Percentiles rank a stretch among this genome's conserved stretches.
These are phyloP conservation scores for Arthrinium puccinioides DNA, from an alignment of 2,329 filamentous ascomycete genomes.

Conservation along the genomic window DNA sequence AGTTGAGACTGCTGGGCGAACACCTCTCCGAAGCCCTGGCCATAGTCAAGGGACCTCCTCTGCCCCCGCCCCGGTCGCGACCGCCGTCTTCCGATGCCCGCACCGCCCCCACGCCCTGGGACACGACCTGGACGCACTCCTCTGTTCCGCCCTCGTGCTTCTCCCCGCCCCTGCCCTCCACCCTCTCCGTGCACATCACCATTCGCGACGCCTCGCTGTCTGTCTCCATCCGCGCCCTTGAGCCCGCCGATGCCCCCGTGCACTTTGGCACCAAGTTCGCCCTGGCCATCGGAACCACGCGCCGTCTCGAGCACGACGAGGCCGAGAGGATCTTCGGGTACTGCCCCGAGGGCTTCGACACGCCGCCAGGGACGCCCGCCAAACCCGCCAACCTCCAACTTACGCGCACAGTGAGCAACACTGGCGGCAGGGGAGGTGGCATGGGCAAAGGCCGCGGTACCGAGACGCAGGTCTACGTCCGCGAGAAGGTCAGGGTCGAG, in stretches of 20 bases:
- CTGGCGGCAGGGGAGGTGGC: slow-evolving; percentile 5
- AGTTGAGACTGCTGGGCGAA: slow-evolving; percentile 48
- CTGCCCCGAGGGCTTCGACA: slow-evolving; percentile 23
- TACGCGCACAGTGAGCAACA: slow-evolving; percentile 4
- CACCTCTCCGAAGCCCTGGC: slow-evolving; percentile 43
- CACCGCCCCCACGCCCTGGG: slow-evolving; percentile 7
- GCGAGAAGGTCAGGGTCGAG: slow-evolving; percentile 84
- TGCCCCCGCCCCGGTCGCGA: slow-evolving; percentile 14
- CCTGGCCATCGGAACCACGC: slow-evolving; percentile 58
- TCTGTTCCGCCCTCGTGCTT: slow-evolving; percentile 22
- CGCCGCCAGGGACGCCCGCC: slow-evolving; percentile 10
- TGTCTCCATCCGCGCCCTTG: slow-evolving; percentile 62
- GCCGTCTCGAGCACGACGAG: slow-evolving; percentile 69
- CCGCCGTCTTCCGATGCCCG: neutral
- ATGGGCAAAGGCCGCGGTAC: slow-evolving; percentile 5
- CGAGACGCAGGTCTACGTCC: slow-evolving; percentile 66
- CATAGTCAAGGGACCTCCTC: slow-evolving; percentile 50
- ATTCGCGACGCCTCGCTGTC: slow-evolving; percentile 66
- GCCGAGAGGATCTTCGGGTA: slow-evolving; percentile 69
- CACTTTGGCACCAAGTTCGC: slow-evolving; percentile 61
- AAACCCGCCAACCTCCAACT: slow-evolving; percentile 3
- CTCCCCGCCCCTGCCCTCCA: slow-evolving; percentile 34
- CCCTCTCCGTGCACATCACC: slow-evolving; percentile 67
- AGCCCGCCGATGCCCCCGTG: slow-evolving; percentile 55
- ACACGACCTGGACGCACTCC: slow-evolving; percentile 19